Percentiles rank a stretch among this genome's conserved stretches.
These are phyloP conservation scores for Penicillium italicum DNA, from an alignment of 2,329 filamentous ascomycete species.

Conservation along the genomic window DNA sequence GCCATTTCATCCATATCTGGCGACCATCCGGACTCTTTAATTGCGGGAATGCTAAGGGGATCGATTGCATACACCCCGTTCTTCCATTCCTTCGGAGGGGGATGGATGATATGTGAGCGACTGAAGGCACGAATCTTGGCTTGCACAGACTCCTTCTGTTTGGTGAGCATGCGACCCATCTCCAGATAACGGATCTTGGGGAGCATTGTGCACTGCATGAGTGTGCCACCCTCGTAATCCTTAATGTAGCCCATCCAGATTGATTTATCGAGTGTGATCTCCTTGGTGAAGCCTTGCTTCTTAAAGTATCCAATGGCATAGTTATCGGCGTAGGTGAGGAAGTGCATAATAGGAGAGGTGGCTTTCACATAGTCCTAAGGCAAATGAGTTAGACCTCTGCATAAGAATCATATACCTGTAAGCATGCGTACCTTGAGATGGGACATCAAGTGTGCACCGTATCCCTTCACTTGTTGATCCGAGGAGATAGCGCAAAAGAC, in stretches of 20 bases:
- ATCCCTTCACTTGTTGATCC: constrained; percentile 97
- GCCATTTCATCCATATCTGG: constrained; percentile 97
- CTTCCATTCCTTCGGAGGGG: constrained; percentile 81
- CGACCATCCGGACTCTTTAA: constrained; percentile 90
- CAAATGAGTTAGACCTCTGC: constrained; percentile 4
- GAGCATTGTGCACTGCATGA: constrained; percentile 99
- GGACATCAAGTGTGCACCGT: constrained; percentile 96
- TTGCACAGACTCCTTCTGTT: constrained; percentile 93
- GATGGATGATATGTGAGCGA: constrained; percentile 81
- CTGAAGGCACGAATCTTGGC: constrained; percentile 92
- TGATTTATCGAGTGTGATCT: constrained; percentile 84
- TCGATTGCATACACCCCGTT: constrained; percentile 72
- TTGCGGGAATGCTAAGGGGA: constrained; percentile 79
- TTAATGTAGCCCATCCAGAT: constrained; percentile 99
- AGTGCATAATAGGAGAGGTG: constrained; percentile 96
- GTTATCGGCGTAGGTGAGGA: constrained; percentile 97
- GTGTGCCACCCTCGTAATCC: constrained; percentile 96
- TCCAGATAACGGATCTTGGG: constrained; percentile 93
- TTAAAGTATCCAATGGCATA: constrained; percentile 99
- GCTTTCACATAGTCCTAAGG: constrained; percentile 84
- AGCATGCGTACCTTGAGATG: constrained; percentile 67
- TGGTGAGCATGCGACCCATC: constrained; percentile 85
- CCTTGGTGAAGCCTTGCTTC: constrained; percentile 98
- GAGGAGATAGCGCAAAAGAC: constrained; percentile 98
- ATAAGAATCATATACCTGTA: background rate